Conservation (phyloP, 2,329 filamentous ascomycete genomes). For the Botrytis hyacinthi region DNA sequence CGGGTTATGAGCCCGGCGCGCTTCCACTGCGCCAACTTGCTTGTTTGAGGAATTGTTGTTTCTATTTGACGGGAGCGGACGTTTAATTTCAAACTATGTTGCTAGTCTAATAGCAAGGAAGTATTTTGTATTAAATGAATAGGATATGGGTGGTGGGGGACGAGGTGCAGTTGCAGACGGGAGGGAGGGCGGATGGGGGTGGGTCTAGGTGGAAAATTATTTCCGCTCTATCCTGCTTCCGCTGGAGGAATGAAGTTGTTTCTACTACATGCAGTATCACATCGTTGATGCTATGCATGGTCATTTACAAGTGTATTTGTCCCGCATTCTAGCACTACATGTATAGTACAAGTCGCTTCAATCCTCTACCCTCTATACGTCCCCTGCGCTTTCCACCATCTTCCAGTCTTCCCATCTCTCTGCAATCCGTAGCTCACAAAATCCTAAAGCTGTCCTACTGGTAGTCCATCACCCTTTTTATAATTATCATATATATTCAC, state of each 20-base stretch:
- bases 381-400: not conserved
- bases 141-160: not conserved
- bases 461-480: not conserved
- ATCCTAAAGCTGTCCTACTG: not conserved
- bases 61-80: rapidly evolving
- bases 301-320: not conserved
- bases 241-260: not conserved
- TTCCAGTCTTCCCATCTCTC: too few relatives aligned
- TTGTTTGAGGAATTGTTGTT: conserved; percentile 19
- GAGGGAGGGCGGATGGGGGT: not conserved
- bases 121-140: not conserved
- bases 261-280: not conserved
- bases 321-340: not conserved
- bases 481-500: not conserved
- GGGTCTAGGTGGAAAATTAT: not conserved
- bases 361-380: not conserved
- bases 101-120: rapidly evolving
- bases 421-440: not conserved
- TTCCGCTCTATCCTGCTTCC: not conserved
- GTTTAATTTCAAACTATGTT: rapidly evolving
- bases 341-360: not conserved
- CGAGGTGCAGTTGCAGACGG: not conserved
- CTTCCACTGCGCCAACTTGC: conserved; percentile 42
- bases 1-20: conserved; percentile 43
- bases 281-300: not conserved